Percentiles rank a stretch among this genome's conserved stretches.
phyloP scores from a whole-genome alignment of 2,329 filamentous ascomycete genomes.

The Cladosporium colombiae region DNA sequence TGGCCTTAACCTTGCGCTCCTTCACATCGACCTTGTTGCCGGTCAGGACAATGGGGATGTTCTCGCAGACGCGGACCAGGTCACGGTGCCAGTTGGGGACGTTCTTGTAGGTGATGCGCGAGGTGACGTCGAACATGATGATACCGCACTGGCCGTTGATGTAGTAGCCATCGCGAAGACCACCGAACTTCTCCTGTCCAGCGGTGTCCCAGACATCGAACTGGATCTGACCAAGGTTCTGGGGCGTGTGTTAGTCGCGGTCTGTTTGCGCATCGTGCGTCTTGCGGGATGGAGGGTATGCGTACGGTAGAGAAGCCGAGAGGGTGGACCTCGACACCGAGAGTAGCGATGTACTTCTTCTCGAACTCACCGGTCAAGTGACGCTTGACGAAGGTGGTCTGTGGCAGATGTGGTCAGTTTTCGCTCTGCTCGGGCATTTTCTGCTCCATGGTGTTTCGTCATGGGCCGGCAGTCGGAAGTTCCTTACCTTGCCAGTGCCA shows the following conservation, averaged over 20 bases:
- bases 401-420: slow-evolving; percentile 21
- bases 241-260: slow-evolving; percentile 26
- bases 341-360: slow-evolving; percentile 99
- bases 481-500: slow-evolving; percentile 94
- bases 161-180: slow-evolving; percentile 99
- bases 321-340: slow-evolving; percentile 99
- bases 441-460: background rate
- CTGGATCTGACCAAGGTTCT: slow-evolving; percentile 94
- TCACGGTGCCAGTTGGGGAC: slow-evolving; percentile 99
- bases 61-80: slow-evolving; percentile 98
- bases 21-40: slow-evolving; percentile 99
- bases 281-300: slow-evolving; percentile 15
- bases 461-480: background rate
- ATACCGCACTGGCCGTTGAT: slow-evolving; percentile 99
- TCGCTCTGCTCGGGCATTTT: background rate
- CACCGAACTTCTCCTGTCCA: slow-evolving; percentile 99
- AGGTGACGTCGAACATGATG: slow-evolving; percentile 99
- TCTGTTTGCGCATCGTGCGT: slow-evolving; percentile 25
- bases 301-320: slow-evolving; percentile 96
- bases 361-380: slow-evolving; percentile 99
- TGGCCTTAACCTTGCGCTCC: slow-evolving; percentile 99
- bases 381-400: slow-evolving; percentile 99
- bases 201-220: slow-evolving; percentile 99
- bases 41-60: slow-evolving; percentile 96
- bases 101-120: slow-evolving; percentile 99